Evolutionary conservation across 1,284 basidiomycete species (phyloP).

Genomic region (Coniferiporia weirii): DNA sequence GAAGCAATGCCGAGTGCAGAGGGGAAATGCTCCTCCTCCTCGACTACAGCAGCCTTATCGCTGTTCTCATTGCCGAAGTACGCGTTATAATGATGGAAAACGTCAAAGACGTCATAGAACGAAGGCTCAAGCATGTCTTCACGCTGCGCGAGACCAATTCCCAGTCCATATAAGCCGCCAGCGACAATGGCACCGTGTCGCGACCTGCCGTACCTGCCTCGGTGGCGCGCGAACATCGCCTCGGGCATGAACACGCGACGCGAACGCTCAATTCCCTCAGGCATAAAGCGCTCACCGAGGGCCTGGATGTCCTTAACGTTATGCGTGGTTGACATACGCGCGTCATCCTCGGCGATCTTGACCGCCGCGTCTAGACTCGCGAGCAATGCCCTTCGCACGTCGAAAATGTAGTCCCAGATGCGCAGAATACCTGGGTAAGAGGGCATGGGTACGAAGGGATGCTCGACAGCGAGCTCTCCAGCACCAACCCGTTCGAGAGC

Average conservation of each 20-base stretch:
- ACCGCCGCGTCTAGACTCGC: constrained; percentile 82
- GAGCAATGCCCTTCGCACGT: constrained; percentile 79
- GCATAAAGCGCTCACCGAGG: constrained; percentile 78
- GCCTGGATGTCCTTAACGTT: constrained; percentile 69
- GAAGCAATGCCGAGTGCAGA: constrained; percentile 71
- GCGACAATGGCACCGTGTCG: constrained; percentile 56
- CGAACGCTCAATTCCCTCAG: constrained; percentile 74
- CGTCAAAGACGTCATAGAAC: constrained; percentile 84
- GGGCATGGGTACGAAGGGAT: constrained; percentile 55
- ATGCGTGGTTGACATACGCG: constrained; percentile 61
- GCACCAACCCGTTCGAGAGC: constrained; percentile 77
- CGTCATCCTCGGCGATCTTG: constrained; percentile 79
- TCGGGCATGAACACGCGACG: constrained; percentile 89
- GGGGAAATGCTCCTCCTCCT: constrained; percentile 49
- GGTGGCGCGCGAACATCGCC: constrained; percentile 81
- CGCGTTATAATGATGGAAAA: constrained; percentile 71
- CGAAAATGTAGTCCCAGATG: constrained; percentile 85
- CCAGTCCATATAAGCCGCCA: constrained; percentile 67
- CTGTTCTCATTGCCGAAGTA: constrained; percentile 50
- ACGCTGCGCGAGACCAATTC: constrained; percentile 68
- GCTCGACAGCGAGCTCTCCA: constrained; percentile 64
- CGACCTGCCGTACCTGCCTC: constrained; percentile 42
- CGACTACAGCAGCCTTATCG: constrained; percentile 26
- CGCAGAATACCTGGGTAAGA: constrained; percentile 84
- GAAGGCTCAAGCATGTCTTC: constrained; percentile 68